phyloP scores from a whole-genome alignment of 1,284 basidiomycete genomes.

The Farysia itapuensis region DNA sequence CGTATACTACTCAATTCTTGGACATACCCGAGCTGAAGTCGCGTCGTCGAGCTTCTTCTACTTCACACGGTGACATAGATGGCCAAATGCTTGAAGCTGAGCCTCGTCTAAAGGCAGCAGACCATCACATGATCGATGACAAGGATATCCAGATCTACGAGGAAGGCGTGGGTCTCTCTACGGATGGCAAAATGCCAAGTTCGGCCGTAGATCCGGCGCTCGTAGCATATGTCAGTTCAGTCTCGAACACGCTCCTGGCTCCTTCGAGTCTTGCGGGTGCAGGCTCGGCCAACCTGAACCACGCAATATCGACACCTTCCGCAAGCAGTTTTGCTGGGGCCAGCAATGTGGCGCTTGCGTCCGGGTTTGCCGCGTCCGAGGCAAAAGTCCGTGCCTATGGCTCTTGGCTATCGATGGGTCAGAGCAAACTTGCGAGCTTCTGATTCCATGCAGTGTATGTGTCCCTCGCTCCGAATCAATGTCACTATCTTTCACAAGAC shows the following conservation, averaged over 20 bases:
- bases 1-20: conserved; percentile 37
- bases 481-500: no score
- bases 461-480: no score
- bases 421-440: conserved; percentile 29
- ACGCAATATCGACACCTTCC: not conserved
- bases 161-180: conserved; percentile 21
- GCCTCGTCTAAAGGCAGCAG: not conserved
- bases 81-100: not conserved
- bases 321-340: not conserved
- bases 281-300: not conserved
- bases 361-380: conserved; percentile 15
- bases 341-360: not conserved
- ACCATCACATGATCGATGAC: conserved; percentile 35
- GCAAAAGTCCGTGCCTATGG: conserved; percentile 36
- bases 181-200: conserved; percentile 5
- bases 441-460: no score
- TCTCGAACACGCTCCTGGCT: not conserved
- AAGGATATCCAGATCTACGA: conserved; percentile 42
- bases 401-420: conserved; percentile 36
- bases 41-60: no score
- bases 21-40: no score
- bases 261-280: not conserved
- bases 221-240: conserved; percentile 15
- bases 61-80: conserved; percentile 10
- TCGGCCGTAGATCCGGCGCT: conserved; percentile 27